A percentile compares a stretch with the other conserved stretches of the same genome.
phyloP scores from a whole-genome alignment of 805 yeast genomes.

The Candida xiaguanensis region DNA sequence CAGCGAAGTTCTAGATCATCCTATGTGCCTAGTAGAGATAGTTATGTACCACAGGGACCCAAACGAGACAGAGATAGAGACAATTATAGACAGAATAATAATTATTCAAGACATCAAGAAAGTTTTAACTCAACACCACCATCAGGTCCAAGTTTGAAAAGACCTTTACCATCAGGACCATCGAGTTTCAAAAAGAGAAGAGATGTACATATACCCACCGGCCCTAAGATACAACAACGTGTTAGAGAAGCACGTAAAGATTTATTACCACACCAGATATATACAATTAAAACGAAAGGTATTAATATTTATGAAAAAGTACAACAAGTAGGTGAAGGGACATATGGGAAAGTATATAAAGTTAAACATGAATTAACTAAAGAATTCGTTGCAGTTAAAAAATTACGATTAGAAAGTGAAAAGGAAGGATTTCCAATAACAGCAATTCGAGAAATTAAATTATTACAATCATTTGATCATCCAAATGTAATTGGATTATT shows the following conservation, averaged over 20 bases:
- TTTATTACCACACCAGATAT: slow-evolving; percentile 28
- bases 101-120: background rate
- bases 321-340: slow-evolving; percentile 97
- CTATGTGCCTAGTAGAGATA: slow-evolving; percentile 6
- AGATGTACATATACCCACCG: slow-evolving; percentile 10
- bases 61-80: slow-evolving; percentile 21
- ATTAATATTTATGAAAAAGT: slow-evolving; percentile 60
- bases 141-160: slow-evolving; percentile 1
- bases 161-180: slow-evolving; percentile 18
- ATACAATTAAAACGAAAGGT: slow-evolving; percentile 25
- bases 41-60: slow-evolving; percentile 16
- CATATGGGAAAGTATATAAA: slow-evolving; percentile 94
- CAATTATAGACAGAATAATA: slow-evolving; percentile 15
- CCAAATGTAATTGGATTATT: slow-evolving; percentile 73
- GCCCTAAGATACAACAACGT: slow-evolving; percentile 9
- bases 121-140: background rate
- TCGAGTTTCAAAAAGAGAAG: slow-evolving; percentile 14
- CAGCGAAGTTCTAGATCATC: slow-evolving; percentile 10
- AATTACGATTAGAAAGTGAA: slow-evolving; percentile 78
- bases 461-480: slow-evolving; percentile 80
- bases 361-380: slow-evolving; percentile 70
- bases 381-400: slow-evolving; percentile 79
- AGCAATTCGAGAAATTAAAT: slow-evolving; percentile 84
- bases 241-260: slow-evolving; percentile 10
- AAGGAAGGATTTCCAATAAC: slow-evolving; percentile 96